Evolutionary conservation across 495 filamentous ascomycete genomes (phyloP).

Genomic region (Physcia stellaris): DNA sequence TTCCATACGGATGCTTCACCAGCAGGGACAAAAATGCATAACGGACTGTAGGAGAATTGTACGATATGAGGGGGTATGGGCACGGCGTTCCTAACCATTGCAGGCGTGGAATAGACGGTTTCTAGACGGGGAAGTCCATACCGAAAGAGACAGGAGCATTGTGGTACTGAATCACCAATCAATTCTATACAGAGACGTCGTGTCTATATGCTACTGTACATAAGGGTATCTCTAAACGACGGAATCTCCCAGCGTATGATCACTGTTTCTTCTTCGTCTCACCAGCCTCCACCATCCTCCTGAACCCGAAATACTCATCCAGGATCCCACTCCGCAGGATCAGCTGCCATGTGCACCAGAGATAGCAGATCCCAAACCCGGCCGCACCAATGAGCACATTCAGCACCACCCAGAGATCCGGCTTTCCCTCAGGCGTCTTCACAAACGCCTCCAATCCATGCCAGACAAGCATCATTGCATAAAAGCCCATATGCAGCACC

Average conservation of each 20-base stretch:
- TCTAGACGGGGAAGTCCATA: background rate
- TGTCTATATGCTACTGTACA: background rate
- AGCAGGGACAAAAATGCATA: too few relatives aligned
- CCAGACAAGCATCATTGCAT: conserved; percentile 62
- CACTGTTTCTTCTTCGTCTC: conserved; percentile 28
- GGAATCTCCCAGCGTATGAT: conserved; percentile 5
- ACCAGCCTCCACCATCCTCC: conserved; percentile 10
- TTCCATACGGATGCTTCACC: too few relatives aligned
- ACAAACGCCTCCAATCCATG: conserved; percentile 62
- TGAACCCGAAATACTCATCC: conserved; percentile 16
- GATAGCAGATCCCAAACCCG: conserved; percentile 74
- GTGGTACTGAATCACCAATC: background rate
- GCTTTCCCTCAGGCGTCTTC: conserved; percentile 54
- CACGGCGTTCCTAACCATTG: background rate
- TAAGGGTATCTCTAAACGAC: conserved; percentile 1
- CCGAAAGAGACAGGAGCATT: too few relatives aligned
- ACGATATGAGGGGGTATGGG: background rate
- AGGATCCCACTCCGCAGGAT: conserved; percentile 39
- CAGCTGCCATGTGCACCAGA: conserved; percentile 74
- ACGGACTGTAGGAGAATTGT: too few relatives aligned
- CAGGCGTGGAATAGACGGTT: background rate
- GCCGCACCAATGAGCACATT: conserved; percentile 77
- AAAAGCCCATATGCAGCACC: conserved; percentile 60
- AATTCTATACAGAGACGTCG: background rate
- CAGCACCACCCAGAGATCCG: conserved; percentile 84